Conservation (phyloP, 2,329 filamentous ascomycete species). For the Didymosphaeria variabile region DNA sequence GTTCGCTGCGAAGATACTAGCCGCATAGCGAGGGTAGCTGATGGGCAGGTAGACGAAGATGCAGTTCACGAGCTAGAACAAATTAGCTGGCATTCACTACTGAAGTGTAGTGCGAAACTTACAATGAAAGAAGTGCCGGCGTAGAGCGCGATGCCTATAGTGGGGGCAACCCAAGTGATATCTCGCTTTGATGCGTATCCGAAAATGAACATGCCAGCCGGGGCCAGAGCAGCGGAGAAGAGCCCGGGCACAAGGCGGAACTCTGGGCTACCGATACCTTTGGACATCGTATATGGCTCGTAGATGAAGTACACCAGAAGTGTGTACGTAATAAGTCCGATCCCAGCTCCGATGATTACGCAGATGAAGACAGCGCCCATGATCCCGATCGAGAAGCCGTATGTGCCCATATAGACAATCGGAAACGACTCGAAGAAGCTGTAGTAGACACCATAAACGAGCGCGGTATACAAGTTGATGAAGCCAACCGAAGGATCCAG, state of each 20-base stretch:
- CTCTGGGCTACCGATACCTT: conserved; percentile 15
- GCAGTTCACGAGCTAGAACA: conserved; percentile 48
- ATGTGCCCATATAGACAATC: conserved; percentile 19
- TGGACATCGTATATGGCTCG: conserved; percentile 15
- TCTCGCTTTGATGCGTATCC: conserved; percentile 10
- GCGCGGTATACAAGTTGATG: conserved; percentile 25
- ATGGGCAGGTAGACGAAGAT: conserved; percentile 57
- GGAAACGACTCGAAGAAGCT: conserved; percentile 27
- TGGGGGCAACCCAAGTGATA: conserved; percentile 13
- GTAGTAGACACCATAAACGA: conserved; percentile 30
- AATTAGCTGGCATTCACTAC: conserved; percentile 9
- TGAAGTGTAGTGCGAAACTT: conserved; percentile 26
- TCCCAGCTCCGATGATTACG: conserved; percentile 16
- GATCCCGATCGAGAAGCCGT: conserved; percentile 22
- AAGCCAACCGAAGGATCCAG: conserved; percentile 47
- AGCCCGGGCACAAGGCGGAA: conserved; percentile 11
- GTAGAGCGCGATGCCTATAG: conserved; percentile 56
- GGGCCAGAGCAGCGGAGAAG: conserved; percentile 7
- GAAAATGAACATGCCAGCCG: conserved; percentile 16
- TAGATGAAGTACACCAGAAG: conserved; percentile 12
- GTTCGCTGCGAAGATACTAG: conserved; percentile 17
- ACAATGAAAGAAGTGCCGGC: conserved; percentile 13
- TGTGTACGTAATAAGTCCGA: conserved; percentile 8
- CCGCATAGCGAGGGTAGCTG: conserved; percentile 16
- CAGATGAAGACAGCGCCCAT: conserved; percentile 18